Conservation (phyloP, 2,329 filamentous ascomycete species). For the Biscogniauxia sp. region DNA sequence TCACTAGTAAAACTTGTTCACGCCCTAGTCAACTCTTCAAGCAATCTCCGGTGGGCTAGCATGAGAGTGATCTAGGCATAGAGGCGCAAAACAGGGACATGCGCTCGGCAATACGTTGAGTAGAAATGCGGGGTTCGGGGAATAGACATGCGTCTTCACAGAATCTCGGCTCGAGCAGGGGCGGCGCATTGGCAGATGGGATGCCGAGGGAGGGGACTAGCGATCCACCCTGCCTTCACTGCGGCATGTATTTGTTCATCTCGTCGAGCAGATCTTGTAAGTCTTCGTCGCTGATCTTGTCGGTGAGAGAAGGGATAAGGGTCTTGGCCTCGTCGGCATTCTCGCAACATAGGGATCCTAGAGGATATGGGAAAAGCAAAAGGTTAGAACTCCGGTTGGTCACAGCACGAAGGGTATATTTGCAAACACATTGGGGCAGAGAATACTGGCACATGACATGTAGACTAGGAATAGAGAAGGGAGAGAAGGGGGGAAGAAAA, state of each 20-base stretch:
- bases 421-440: neutral
- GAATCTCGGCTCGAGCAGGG: too few relatives aligned
- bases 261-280: constrained; percentile 86
- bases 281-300: constrained; percentile 89
- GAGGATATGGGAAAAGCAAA: neutral
- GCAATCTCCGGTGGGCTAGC: too few relatives aligned
- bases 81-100: too few relatives aligned
- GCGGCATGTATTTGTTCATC: constrained; percentile 69
- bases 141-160: too few relatives aligned
- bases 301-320: constrained; percentile 81
- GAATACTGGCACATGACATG: neutral
- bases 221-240: constrained; percentile 14
- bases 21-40: too few relatives aligned
- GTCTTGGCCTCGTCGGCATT: constrained; percentile 94
- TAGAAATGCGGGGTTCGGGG: too few relatives aligned
- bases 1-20: too few relatives aligned
- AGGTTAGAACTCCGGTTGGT: neutral
- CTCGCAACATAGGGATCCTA: constrained; percentile 89
- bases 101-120: too few relatives aligned
- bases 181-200: too few relatives aligned
- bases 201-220: neutral
- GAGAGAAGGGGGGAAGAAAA: neutral
- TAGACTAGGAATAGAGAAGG: neutral
- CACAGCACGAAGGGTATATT: neutral
- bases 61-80: too few relatives aligned